Evolutionary conservation across 306 rosid species (phyloP), one percentile per base, ranked within the genome.

Genomic region (Quercus parvula): DNA sequence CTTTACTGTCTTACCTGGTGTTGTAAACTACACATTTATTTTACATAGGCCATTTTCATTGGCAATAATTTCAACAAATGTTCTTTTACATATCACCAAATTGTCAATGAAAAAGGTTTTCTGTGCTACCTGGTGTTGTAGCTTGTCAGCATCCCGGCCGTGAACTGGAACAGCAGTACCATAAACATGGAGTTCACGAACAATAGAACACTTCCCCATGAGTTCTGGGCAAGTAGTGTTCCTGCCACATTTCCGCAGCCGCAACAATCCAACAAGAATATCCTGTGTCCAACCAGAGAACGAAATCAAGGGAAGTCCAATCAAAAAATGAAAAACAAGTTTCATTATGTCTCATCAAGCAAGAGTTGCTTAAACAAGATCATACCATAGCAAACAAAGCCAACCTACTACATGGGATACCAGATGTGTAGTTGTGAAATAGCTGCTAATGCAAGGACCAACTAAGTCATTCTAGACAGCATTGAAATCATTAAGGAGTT

Each of bases 91-190:
- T 55, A 28, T 17, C 28, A 68, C 49, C 56, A 51, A 55, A 41
- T 22, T 49, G 41, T 70, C 68, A 69, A 62, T 75, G 58, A 70
- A 54, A 70, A 75, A 44, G 79, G 25, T 64, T 49, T 77, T 68
- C 33, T 68, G 6, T 31, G 35, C 80, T 94, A 93, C 98, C 98
- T 93, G 99, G 86, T 95, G 99, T 77, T 95, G 99, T 74, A 92
- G 87, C 88, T 95, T 95, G 74, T 89, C 99, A 22, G 98, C 90
- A 84, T 93, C 96, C 74, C 98, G 83, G 31, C 98, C 99, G 75
- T 95, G 98, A 86, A 93, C 99, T 30, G 99, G 99, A 61, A 95
- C 99, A 20, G 99, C 99, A 76, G 98, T 95, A 68, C 99, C 99
- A 78, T 95, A 95, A 77, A 95, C 98, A 44, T 95, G 99, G 75